A percentile compares a stretch with the other conserved stretches of the same genome.
Conservation (phyloP, 1,284 basidiomycete species). For the Gomphus bonarii region DNA sequence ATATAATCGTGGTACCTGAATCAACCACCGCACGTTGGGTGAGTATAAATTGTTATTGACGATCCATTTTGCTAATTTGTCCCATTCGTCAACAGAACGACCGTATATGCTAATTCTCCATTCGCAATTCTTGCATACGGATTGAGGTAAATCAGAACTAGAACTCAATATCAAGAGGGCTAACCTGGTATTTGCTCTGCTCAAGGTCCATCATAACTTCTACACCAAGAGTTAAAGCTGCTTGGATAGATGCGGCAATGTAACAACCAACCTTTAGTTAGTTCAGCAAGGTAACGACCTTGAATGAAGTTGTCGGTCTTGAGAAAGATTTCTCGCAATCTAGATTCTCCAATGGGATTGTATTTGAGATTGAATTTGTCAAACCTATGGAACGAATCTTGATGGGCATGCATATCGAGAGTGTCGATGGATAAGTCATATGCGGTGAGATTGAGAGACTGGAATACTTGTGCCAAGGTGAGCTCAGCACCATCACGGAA, state of each 20-base stretch:
- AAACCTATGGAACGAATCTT: constrained; percentile 95
- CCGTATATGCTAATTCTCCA: constrained; percentile 98
- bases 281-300: constrained; percentile 90
- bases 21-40: constrained; percentile 96
- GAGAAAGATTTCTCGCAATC: constrained; percentile 94
- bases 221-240: constrained; percentile 22
- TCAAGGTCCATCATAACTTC: constrained; percentile 96
- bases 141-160: neutral
- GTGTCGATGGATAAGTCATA: constrained; percentile 99
- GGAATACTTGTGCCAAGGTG: constrained; percentile 90
- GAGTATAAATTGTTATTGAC: constrained; percentile 90
- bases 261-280: constrained; percentile 65
- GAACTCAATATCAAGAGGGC: constrained; percentile 7
- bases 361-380: constrained; percentile 94
- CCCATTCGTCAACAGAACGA: constrained; percentile 78
- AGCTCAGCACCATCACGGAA: constrained; percentile 87
- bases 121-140: constrained; percentile 72
- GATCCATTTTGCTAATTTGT: constrained; percentile 97
- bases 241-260: neutral
- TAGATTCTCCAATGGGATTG: constrained; percentile 91
- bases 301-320: constrained; percentile 96
- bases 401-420: constrained; percentile 98
- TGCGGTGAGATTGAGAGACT: constrained; percentile 89
- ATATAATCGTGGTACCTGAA: constrained; percentile 94
- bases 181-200: constrained; percentile 95